These are phyloP conservation scores for Phytopythium ostracodes DNA, from an alignment of 352 stramenopile genomes.

Conservation along the genomic window DNA sequence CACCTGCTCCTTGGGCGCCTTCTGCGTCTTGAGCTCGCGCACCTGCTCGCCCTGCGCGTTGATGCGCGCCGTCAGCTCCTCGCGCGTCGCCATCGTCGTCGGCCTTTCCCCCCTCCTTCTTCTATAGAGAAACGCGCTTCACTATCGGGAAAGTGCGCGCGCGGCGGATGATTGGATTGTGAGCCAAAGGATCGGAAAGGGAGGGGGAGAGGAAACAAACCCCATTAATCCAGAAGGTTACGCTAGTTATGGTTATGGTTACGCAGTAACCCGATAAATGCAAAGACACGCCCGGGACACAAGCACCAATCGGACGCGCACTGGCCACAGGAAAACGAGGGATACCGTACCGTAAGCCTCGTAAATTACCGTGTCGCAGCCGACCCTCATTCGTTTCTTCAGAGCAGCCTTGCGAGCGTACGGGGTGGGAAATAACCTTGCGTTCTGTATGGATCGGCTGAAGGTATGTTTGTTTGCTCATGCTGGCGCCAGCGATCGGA, in stretches of 20 bases:
- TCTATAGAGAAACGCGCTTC: background rate
- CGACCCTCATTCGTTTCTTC: too few relatives aligned
- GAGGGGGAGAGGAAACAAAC: background rate
- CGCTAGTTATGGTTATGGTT: background rate
- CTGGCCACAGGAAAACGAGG: conserved; percentile 3
- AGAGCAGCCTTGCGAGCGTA: background rate
- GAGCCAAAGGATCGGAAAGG: conserved; percentile 2
- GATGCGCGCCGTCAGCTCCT: conserved; percentile 55
- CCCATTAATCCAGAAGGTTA: background rate
- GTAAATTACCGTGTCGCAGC: too few relatives aligned
- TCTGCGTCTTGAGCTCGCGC: conserved; percentile 58
- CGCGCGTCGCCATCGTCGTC: conserved; percentile 41
- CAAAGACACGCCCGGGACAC: too few relatives aligned
- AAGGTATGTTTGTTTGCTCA: conserved; percentile 1
- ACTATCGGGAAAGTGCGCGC: background rate
- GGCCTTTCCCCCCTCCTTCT: background rate
- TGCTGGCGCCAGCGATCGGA: background rate
- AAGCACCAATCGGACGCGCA: background rate
- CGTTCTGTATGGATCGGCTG: background rate
- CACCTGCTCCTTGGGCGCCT: conserved; percentile 45
- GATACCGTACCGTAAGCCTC: too few relatives aligned
- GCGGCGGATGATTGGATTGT: conserved; percentile 9
- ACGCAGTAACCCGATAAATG: background rate
- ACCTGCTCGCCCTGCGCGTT: conserved; percentile 66
- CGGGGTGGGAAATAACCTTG: background rate